Conservation (phyloP, 2,329 filamentous ascomycete species). For the Neopestalotiopsis clavispora region DNA sequence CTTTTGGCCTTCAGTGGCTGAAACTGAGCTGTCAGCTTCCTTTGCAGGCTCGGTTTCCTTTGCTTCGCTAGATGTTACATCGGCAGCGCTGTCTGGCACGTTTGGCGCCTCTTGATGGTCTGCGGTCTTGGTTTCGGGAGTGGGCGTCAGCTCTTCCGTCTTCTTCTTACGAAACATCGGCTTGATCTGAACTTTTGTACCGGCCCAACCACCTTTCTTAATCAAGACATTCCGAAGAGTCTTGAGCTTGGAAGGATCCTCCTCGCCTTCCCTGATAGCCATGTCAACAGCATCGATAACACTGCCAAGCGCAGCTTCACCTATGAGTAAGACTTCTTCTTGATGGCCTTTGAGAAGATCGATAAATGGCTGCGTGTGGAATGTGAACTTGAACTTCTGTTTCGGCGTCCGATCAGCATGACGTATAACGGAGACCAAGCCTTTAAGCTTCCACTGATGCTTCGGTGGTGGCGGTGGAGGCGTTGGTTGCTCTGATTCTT, state of each 20-base stretch:
- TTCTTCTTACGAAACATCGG: conserved; percentile 96
- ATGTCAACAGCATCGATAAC: conserved; percentile 86
- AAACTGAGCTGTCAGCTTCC: conserved; percentile 25
- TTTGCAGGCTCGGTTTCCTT: conserved; percentile 21
- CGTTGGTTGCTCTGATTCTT: conserved; percentile 46
- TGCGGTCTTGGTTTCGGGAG: conserved; percentile 34
- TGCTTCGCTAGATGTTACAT: not conserved
- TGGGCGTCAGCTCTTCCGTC: conserved; percentile 57
- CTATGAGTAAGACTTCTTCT: conserved; percentile 93
- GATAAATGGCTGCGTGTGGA: conserved; percentile 95
- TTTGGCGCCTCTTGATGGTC: conserved; percentile 39
- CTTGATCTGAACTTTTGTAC: conserved; percentile 98
- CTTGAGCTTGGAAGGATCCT: conserved; percentile 87
- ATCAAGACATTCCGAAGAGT: conserved; percentile 84
- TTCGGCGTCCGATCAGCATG: conserved; percentile 98
- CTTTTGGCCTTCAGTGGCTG: conserved; percentile 31
- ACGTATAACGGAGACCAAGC: conserved; percentile 93
- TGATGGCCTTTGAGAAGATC: conserved; percentile 93
- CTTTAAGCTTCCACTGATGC: conserved; percentile 97
- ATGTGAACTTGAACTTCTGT: conserved; percentile 99
- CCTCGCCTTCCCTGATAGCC: conserved; percentile 78
- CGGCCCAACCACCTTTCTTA: conserved; percentile 92
- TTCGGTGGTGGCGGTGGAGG: conserved; percentile 76
- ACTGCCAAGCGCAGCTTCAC: conserved; percentile 85
- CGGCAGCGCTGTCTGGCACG: conserved; percentile 32